Base-by-base conservation (phyloP, 2,329 filamentous ascomycete genomes). In the Aspergillus phoenicis region DNA sequence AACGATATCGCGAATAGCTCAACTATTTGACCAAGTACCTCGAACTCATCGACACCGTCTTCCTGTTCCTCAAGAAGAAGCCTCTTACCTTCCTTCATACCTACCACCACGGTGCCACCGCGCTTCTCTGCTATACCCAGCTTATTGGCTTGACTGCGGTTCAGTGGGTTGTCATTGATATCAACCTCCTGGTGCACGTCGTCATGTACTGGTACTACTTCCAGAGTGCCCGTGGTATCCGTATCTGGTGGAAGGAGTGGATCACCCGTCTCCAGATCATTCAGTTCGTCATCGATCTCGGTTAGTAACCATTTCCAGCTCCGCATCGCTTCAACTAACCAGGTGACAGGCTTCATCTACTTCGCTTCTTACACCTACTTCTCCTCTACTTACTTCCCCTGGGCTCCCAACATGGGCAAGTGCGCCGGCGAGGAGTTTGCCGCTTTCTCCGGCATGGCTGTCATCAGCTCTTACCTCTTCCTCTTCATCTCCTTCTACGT, bases 141-240 rank as follows among this genome's bases (percentile, higher is more conserved):
- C 87, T 98, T 68, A 89, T 97, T 73, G 94, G 94, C 69, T 87
- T 91, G 74, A 98, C 94, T 49, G 86, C 94, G 47, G 94, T 98
- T 60, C 96, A 93, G 63, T 98, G 94, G 94, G 91, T 97, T 59
- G 89, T 90, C 64, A 98, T 98, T 77, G 89, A 87, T 57, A 87
- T 98, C 71, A 98, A 98, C 85, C 82, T 98, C 74, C 87, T 87
- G 66, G 94, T 98, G 58, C 94, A 98, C 82, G 94, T 98, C 61
- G 91, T 97, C 76, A 98, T 98, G 94, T 98, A 98, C 89, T 97
- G 93, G 93, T 98, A 98, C 88, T 98, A 98, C 87, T 98, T 98
- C 89, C 94, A 98, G 85, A 94, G 91, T 75, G 93, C 94, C 58
- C 93, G 94, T 70, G 95, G 95, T 70, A 87, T 98, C 79, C 89